These are phyloP conservation scores for Ophiostoma novo-ulmi DNA, from an alignment of 2,329 filamentous ascomycete species.

Conservation along the genomic window DNA sequence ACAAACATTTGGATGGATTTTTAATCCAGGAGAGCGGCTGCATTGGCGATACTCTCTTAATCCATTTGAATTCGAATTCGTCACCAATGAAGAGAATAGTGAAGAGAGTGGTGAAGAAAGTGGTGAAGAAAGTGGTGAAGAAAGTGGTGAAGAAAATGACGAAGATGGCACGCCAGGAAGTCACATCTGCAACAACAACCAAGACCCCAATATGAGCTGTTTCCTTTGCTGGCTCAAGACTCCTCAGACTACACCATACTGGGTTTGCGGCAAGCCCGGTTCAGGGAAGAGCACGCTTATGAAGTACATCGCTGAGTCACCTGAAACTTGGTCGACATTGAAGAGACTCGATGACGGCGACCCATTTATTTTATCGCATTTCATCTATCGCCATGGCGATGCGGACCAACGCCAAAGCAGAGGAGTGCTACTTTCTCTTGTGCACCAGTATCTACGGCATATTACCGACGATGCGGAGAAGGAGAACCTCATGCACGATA, in stretches of 20 bases:
- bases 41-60: not conserved
- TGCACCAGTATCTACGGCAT: not conserved
- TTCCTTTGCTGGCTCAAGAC: not conserved
- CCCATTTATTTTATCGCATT: not conserved
- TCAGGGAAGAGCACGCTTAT: not conserved
- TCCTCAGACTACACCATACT: not conserved
- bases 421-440: not conserved
- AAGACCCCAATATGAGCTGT: not conserved
- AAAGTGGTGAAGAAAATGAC: not conserved
- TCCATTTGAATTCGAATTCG: not conserved
- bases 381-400: not conserved
- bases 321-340: not conserved
- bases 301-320: not conserved
- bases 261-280: not conserved
- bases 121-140: not conserved
- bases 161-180: not conserved
- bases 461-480: not conserved
- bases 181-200: not conserved
- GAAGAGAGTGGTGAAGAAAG: not conserved
- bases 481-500: not conserved
- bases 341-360: not conserved
- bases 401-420: not conserved
- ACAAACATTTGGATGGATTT: not conserved
- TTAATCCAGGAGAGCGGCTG: not conserved
- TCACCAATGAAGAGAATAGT: not conserved